These are phyloP conservation scores for Phytophthora pisi DNA, from an alignment of 352 stramenopile species.

Conservation along the genomic window DNA sequence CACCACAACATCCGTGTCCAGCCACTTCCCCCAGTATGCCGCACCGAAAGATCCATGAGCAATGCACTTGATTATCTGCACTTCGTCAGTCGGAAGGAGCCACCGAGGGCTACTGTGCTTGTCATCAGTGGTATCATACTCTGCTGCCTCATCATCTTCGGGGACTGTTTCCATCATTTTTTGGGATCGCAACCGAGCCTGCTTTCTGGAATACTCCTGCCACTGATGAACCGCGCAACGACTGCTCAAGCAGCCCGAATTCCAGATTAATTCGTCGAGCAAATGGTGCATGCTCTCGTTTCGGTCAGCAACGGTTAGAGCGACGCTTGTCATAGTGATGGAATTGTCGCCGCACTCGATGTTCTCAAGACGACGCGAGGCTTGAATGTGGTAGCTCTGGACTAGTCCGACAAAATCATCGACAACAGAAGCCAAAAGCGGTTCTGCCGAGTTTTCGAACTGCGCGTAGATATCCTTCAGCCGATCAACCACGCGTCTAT, in stretches of 20 bases:
- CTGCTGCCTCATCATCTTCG: background rate
- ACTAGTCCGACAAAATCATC: background rate
- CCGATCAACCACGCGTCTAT: background rate
- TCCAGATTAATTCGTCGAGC: background rate
- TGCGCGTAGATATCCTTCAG: background rate
- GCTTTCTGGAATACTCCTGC: background rate
- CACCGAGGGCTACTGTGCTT: background rate
- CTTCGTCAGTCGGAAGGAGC: conserved; percentile 17
- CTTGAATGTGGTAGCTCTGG: background rate
- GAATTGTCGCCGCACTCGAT: background rate
- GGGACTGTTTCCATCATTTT: background rate
- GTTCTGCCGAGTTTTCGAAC: background rate
- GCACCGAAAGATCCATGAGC: conserved; percentile 19
- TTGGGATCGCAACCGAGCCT: background rate
- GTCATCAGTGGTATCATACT: background rate
- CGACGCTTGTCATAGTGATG: background rate
- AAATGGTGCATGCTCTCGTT: background rate
- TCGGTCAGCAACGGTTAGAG: background rate
- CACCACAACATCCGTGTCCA: conserved; percentile 20
- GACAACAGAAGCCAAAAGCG: background rate
- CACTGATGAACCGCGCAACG: background rate
- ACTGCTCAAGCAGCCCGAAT: background rate
- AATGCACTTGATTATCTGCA: conserved; percentile 1
- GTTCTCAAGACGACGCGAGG: background rate
- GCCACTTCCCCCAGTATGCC: conserved; percentile 21